These are phyloP conservation scores for Spathaspora sp. DNA, from an alignment of 1,139 yeast genomes.

Conservation along the genomic window DNA sequence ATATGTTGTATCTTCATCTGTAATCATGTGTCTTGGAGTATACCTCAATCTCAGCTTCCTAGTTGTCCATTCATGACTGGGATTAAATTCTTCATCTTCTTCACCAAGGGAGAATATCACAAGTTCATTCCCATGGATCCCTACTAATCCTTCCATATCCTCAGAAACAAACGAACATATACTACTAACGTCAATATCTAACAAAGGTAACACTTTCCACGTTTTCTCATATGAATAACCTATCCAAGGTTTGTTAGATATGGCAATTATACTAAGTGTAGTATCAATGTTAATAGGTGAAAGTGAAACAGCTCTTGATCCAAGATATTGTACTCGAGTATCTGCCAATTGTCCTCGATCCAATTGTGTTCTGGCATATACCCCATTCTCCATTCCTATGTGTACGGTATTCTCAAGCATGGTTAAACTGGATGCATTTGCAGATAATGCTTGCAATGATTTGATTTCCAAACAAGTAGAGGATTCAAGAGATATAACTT, in stretches of 20 bases:
- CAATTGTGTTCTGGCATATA: conserved; percentile 63
- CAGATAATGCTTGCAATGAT: conserved; percentile 66
- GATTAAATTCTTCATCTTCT: conserved; percentile 30
- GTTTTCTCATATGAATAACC: conserved; percentile 23
- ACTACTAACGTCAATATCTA: conserved; percentile 25
- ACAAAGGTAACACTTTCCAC: conserved; percentile 44
- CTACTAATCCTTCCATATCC: conserved; percentile 68
- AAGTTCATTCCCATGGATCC: conserved; percentile 52
- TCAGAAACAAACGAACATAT: conserved; percentile 61
- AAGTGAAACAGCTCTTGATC: conserved; percentile 60
- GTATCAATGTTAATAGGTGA: conserved; percentile 29
- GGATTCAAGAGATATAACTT: conserved; percentile 64
- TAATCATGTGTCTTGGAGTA: conserved; percentile 51
- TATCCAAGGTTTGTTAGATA: conserved; percentile 46
- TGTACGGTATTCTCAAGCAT: conserved; percentile 48
- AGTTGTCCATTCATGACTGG: conserved; percentile 47
- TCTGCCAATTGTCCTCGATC: conserved; percentile 58
- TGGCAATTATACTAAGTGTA: conserved; percentile 34
- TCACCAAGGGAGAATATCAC: conserved; percentile 60
- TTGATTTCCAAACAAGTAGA: conserved; percentile 63
- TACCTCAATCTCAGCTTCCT: conserved; percentile 45
- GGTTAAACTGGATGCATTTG: conserved; percentile 53
- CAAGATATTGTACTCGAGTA: conserved; percentile 72
- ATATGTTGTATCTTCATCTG: conserved; percentile 29
- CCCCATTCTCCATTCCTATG: conserved; percentile 81